Evolutionary conservation across 2,329 filamentous ascomycete genomes (phyloP), one percentile per base, ranked within the genome.

Genomic region (Paecilomyces niveus): DNA sequence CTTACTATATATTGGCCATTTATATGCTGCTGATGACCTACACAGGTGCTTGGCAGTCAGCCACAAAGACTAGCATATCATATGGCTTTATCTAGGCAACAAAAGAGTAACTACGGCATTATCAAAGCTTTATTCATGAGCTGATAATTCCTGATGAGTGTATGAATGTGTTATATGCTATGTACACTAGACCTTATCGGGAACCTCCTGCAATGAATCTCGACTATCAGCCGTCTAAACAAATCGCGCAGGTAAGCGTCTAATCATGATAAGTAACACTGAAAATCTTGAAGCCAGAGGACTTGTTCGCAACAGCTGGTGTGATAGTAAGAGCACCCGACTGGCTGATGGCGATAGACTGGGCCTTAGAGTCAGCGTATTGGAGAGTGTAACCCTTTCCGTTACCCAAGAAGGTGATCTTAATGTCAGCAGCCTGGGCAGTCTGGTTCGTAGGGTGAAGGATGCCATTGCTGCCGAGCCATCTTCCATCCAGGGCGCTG

Each of bases 401-500:
- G 60, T 70, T 72, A 0, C 72, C 72, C 9, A 71, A 61, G 63
- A 76, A 75, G 0, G 54, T 63, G 24, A 76, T 69, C 13, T 64
- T 67, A 11, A 74, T 64, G 7, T 65, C 67, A 15, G 66, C 65
- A 1, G 72, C 72, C 45, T 63, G 9, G 3, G 53, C 53, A 1
- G 55, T 18, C 10, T 63, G 18, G 29, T 53, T 54, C 21, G 62
- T 58, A 32, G 64, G 58, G 10, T 71, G 58, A 32, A 74, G 54
- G 2, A 26, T 58, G 2, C 65, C 65, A 6, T 61, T 26, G 1
- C 60, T 24, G 0, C 71, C 73, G 18, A 78, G 62, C 66, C 72
- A 78, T 57, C 67, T 67, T 4, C 74, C 72, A 64, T 79, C 76
- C 11, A 74, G 62, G 3, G 76, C 75, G 59, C 73, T 78, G 29